Evolutionary conservation across 352 stramenopile genomes (phyloP).

Genomic region (Globisporangium parvum): DNA sequence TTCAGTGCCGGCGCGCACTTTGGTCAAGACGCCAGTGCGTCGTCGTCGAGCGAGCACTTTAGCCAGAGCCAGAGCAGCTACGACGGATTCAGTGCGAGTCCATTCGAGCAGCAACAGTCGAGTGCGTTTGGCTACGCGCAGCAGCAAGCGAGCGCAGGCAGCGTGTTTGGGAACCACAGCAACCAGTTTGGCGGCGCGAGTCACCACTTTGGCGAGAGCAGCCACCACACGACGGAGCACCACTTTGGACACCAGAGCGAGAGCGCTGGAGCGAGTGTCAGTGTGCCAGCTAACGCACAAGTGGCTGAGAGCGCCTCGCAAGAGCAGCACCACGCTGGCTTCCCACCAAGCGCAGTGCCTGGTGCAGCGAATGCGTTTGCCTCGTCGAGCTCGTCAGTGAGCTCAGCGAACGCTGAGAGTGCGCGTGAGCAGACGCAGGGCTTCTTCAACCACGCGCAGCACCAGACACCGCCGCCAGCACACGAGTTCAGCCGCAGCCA

Average conservation of each 20-base stretch:
- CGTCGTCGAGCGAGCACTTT: conserved; percentile 24
- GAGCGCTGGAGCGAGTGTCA: neutral
- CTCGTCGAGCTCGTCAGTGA: neutral
- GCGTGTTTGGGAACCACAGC: neutral
- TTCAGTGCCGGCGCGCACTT: conserved; percentile 17
- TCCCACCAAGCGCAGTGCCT: neutral
- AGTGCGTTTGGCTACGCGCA: conserved; percentile 2
- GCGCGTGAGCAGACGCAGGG: conserved; percentile 1
- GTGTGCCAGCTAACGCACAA: too few species aligned
- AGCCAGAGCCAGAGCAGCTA: conserved; percentile 13
- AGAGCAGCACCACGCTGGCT: conserved; percentile 7
- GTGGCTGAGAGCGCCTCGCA: neutral
- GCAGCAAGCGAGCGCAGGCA: conserved; percentile 1
- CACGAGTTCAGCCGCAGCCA: conserved; percentile 6
- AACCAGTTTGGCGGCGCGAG: conserved; percentile 1
- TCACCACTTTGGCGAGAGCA: conserved; percentile 2
- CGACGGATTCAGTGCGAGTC: conserved; percentile 8
- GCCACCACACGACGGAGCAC: too few species aligned
- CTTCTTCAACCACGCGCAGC: conserved; percentile 4
- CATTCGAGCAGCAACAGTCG: conserved; percentile 7
- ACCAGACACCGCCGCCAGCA: neutral
- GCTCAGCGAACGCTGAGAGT: neutral
- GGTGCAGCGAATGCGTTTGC: neutral
- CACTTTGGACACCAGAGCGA: neutral
- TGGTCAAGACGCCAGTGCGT: conserved; percentile 10